Evolutionary conservation across 495 filamentous ascomycete genomes (phyloP), one percentile per base, ranked within the genome.

Genomic region (Annulohypoxylon moriforme): DNA sequence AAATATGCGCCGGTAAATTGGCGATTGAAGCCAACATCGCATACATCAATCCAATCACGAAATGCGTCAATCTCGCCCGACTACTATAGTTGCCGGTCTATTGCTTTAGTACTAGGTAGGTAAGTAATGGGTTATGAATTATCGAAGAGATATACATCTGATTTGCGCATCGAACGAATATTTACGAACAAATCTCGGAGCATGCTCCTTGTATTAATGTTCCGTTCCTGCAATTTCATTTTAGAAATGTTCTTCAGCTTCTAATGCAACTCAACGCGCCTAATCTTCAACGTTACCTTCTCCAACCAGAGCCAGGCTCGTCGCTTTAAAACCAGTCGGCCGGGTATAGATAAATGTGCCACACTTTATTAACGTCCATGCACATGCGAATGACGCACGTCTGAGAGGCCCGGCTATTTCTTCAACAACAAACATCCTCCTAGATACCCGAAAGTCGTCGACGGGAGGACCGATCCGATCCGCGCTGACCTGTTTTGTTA

Each of bases 261-360:
- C 60, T 42, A 66, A 69, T 73, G 65, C 65, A 58, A 68, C 70
- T 65, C 49, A 22, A 69, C 47, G 60, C 65, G 60, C 60, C 70
- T 73, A 69, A 73, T 58, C 27, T 69, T 66, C 38, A 59, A 69
- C 60, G 65, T 73, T 69, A 68, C 65, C 55, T 73, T 73, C 70
- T 73, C 70, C 70, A 68, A 69, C 70, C 60, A 57, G 60, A 60
- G 56, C 57, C 58, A 61, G 65, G 56, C 56, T 53, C 49, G 46
- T 66, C 55, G 60, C 31, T 73, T 61, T 56, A 59, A 72, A 73
- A 68, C 70, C 70, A 73, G 47, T 73, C 65, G 65, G 60, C 65
- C 70, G 70, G 70, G 70, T 73, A 69, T 73, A 73, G 65, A 65
- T 69, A 40, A 64, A 68, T 64, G 55, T 69, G 56, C 56, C 65